These are phyloP conservation scores for Aureobasidium sp. DNA, from an alignment of 2,329 filamentous ascomycete species.

Conservation along the genomic window DNA sequence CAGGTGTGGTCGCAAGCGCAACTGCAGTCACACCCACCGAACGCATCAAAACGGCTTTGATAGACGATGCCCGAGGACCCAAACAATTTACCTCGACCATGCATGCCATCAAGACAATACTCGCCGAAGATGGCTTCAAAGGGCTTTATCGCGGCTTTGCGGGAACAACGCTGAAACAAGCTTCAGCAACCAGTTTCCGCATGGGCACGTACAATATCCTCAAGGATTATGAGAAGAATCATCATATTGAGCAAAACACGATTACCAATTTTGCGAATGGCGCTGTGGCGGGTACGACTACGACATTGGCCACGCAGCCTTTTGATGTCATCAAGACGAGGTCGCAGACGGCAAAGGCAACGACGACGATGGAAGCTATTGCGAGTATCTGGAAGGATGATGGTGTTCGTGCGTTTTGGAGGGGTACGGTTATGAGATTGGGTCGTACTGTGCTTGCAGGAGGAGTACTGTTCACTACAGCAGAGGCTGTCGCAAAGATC, in stretches of 20 bases:
- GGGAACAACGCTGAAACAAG: constrained; percentile 55
- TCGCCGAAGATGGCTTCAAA: constrained; percentile 44
- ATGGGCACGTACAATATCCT: constrained; percentile 57
- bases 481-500: constrained; percentile 48
- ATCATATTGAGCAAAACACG: constrained; percentile 42
- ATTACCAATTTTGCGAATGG: constrained; percentile 54
- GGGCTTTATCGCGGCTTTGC: constrained; percentile 51
- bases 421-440: constrained; percentile 59
- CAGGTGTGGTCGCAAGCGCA: constrained; percentile 53
- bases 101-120: constrained; percentile 44
- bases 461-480: constrained; percentile 57
- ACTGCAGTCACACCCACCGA: constrained; percentile 62
- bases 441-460: constrained; percentile 57
- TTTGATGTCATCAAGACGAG: constrained; percentile 59
- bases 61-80: constrained; percentile 47
- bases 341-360: constrained; percentile 51
- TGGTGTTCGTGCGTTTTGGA: constrained; percentile 56
- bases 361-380: constrained; percentile 50
- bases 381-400: constrained; percentile 47
- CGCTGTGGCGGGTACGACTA: constrained; percentile 52
- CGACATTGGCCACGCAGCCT: constrained; percentile 51
- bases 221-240: constrained; percentile 48
- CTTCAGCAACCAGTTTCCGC: constrained; percentile 52
- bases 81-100: constrained; percentile 42
- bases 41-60: constrained; percentile 59